Evolutionary conservation across 495 filamentous ascomycete genomes (phyloP).

Genomic region (Penicillium steckii): DNA sequence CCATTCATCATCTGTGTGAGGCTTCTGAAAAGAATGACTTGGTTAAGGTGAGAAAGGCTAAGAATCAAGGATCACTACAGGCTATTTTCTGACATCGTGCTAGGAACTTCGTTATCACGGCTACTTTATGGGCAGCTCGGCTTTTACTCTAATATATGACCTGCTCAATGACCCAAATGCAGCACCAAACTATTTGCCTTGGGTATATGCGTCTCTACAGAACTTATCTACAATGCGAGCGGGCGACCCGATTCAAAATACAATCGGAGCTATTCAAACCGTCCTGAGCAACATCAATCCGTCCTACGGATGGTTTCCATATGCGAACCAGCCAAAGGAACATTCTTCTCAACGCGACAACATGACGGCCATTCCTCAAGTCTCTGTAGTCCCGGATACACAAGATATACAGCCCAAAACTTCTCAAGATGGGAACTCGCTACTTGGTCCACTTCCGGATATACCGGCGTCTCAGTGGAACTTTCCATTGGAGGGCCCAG

Average conservation of each 20-base stretch:
- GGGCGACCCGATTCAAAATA: slow-evolving; percentile 30
- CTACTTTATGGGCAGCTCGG: slow-evolving; percentile 37
- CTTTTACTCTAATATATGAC: slow-evolving; percentile 42
- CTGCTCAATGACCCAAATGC: slow-evolving; percentile 35
- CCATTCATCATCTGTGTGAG: slow-evolving; percentile 37
- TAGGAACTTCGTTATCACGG: slow-evolving; percentile 44
- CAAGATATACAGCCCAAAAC: not conserved
- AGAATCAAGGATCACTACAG: not conserved
- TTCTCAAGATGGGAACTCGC: not conserved
- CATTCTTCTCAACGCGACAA: not conserved
- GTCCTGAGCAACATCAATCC: slow-evolving; percentile 35
- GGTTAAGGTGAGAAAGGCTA: slow-evolving; percentile 26
- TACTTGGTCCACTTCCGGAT: slow-evolving; percentile 5
- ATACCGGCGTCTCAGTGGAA: slow-evolving; percentile 25
- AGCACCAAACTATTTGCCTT: slow-evolving; percentile 36
- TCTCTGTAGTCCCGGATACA: not conserved
- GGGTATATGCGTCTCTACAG: slow-evolving; percentile 38
- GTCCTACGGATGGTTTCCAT: slow-evolving; percentile 31
- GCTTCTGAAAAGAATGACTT: slow-evolving; percentile 34
- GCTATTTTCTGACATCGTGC: not conserved
- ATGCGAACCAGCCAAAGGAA: not conserved
- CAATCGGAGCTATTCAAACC: slow-evolving; percentile 35
- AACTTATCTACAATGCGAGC: slow-evolving; percentile 31
- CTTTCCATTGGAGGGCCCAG: slow-evolving; percentile 20
- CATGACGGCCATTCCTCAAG: not conserved